Evolutionary conservation across 768 basidiomycete genomes (phyloP), one percentile per base, ranked within the genome.

Genomic region (Mrakia gelida): DNA sequence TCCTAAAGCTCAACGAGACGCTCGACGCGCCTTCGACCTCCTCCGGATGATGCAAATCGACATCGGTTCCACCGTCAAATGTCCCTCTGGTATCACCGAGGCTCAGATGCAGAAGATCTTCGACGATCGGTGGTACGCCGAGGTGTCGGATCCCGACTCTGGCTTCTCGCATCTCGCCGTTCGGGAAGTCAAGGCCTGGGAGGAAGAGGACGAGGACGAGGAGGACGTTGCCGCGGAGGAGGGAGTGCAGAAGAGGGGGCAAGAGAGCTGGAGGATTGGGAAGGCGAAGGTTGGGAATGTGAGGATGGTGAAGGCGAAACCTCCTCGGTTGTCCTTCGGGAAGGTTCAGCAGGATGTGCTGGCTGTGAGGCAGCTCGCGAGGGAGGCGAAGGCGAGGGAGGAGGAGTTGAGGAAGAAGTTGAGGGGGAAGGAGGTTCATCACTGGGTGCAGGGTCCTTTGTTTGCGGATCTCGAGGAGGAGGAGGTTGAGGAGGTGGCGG

Each of bases 91-190:
- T 41, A 34, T 65, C 52, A 70, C 77, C 9, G 67, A 74, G 30
- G 32, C 21, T 34, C 49, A 78, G 67, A 78, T 78, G 77, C 77
- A 78, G 26, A 52, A 32, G 32, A n/a, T 74, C 26, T 78, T 45
- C 67, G 30, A 65, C 49, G 65, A 45, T 15, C 34, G 77, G 16
- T 78, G 77, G 77, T 38, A 34, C 16, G 21, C 23, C 18, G 76
- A 77, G 49, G 67, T 77, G n/a, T 15, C 11, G 3, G 68, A 76
- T 10, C 75, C 68, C 1, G 13, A 59, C 7, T 54, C 56, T 38
- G 68, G 54, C 9, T 75, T 30, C 34, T 26, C 62, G 1, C 45
- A 52, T 43, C 65, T 75, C 45, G 74, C 62, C 8, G 30, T 23
- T 28, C 59, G 43, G 34, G 21, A 67, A n/a, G 21, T 41, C 65